Conservation (phyloP, 2,329 filamentous ascomycete species). For the Ceratocystis alfenasii region DNA sequence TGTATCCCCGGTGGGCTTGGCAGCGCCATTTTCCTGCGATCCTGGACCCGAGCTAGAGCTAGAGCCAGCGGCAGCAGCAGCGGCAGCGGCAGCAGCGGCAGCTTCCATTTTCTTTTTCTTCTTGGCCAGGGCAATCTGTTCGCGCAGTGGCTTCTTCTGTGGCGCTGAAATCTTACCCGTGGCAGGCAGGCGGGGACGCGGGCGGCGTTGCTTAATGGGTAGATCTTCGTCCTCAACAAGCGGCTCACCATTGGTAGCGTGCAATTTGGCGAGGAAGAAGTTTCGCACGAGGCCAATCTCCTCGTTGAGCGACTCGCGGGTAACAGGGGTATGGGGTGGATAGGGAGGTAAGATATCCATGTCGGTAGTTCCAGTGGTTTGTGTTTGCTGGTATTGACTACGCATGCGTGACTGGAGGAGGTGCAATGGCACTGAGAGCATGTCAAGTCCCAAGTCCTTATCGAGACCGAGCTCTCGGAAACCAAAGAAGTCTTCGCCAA, state of each 20-base stretch:
- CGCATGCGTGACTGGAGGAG: slow-evolving; percentile 84
- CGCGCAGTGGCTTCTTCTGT: slow-evolving; percentile 68
- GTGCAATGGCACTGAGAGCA: slow-evolving; percentile 84
- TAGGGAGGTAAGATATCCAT: slow-evolving; percentile 55
- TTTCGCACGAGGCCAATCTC: slow-evolving; percentile 82
- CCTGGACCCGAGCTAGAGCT: not conserved
- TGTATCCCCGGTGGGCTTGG: not conserved
- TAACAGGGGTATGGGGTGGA: slow-evolving; percentile 62
- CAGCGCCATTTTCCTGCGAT: not conserved
- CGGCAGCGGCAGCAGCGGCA: slow-evolving; percentile 24
- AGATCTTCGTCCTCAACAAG: slow-evolving; percentile 91
- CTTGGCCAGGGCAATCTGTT: slow-evolving; percentile 72
- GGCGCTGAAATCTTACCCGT: slow-evolving; percentile 80
- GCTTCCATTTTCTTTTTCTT: slow-evolving; percentile 73
- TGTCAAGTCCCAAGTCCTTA: slow-evolving; percentile 76
- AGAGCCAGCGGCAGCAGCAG: not conserved
- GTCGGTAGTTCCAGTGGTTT: slow-evolving; percentile 46
- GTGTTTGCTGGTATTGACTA: slow-evolving; percentile 70
- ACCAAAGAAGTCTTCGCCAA: slow-evolving; percentile 97
- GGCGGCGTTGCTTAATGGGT: slow-evolving; percentile 78
- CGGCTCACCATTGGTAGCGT: slow-evolving; percentile 52
- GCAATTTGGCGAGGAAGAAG: slow-evolving; percentile 83
- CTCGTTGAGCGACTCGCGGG: slow-evolving; percentile 59
- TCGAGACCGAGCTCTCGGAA: slow-evolving; percentile 92
- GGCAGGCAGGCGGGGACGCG: slow-evolving; percentile 49